Evolutionary conservation across 2,329 filamentous ascomycete species (phyloP), one percentile per base, ranked within the genome.

Genomic region (Bipolaris bicolor): DNA sequence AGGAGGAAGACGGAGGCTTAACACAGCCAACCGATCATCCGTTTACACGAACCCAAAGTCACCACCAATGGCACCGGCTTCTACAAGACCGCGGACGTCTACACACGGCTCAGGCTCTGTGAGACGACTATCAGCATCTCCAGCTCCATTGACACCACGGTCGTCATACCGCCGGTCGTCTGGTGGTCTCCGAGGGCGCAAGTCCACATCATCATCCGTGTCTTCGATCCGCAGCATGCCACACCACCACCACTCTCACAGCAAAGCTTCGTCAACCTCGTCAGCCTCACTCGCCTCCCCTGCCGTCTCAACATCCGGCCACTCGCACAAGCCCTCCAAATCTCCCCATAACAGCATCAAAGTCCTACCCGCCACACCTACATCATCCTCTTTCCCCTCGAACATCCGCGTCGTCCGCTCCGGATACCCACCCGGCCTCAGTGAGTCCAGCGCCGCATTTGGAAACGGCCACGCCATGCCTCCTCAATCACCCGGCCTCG

Each of bases 121-220:
- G 72, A 80, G 57, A 75, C 80, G 92, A 15, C 90, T 92, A 59
- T 97, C 92, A 0, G 79, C 96, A 9, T 96, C 92, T 0, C 95
- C 95, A 0, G 89, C 88, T 2, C 94, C 95, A 0, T 77, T 97
- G 39, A 98, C 95, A 0, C 94, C 95, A 3, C 89, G 92, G 37
- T 92, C 91, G 5, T 91, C 90, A 0, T 90, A 96, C 68, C 88
- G 95, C 10, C 89, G 92, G 34, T 87, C 91, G 2, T 96, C 92
- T 5, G 86, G 84, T 41, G 93, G 94, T 29, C 84, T 98, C 43
- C 87, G 93, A 26, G 94, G 95, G 36, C 87, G 95, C 59, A 98
- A 98, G 75, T 98, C 94, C 0, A 99, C 95, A 0, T 97, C 92
- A 0, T 97, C 92, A 0, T 98, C 93, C 0, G 88, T 99, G 15